Base-by-base conservation (phyloP, 345 rosid genomes). In the Camelina hispida region DNA sequence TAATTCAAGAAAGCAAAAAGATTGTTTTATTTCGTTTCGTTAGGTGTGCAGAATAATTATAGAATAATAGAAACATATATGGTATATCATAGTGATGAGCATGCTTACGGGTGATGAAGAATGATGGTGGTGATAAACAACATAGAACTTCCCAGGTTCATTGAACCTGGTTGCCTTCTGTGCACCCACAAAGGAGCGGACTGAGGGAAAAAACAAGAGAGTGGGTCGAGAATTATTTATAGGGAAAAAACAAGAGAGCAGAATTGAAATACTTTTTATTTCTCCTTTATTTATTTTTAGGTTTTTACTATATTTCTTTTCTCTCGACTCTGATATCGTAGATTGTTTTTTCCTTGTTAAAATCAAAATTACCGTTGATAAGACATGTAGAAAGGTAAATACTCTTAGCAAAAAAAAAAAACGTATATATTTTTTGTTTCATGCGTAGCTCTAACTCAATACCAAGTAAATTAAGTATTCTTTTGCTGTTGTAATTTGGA, bases 121-220 rank as follows among this genome's bases (percentile, higher is more conserved):
- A 67, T 17, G 69, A 42, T 68, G 62, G 23, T 40, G 40, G 35
- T n/a, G 63, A 62, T 56, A 70, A 55, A 69, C 59, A 76, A 62
- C 75, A 55, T 43, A 61, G 52, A 62, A 44, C 9, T 9, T 37
- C 22, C 66, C 71, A 77, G 80, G 66, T 69, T 76, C 80, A 76
- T 44, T 76, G 80, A 76, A 76, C 71, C 60, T 76, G 65, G 80
- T 42, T 69, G 70, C 75, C 71, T 62, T 69, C 42, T 16, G 51
- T 14, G 66, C 69, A 69, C 69, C 56, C 37, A 52, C 69, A 60
- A 15, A 67, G 73, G 65, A 63, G 16, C 58, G 11, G 25, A 34
- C 62, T 75, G 53, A 44, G 42, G 43, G 64, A 9, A 23, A 44
- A 34, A 69, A 55, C 53, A 54, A 55, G 18, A 69, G 54, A 35